Conservation (phyloP, 2,329 filamentous ascomycete genomes). For the Didymella exigua region DNA sequence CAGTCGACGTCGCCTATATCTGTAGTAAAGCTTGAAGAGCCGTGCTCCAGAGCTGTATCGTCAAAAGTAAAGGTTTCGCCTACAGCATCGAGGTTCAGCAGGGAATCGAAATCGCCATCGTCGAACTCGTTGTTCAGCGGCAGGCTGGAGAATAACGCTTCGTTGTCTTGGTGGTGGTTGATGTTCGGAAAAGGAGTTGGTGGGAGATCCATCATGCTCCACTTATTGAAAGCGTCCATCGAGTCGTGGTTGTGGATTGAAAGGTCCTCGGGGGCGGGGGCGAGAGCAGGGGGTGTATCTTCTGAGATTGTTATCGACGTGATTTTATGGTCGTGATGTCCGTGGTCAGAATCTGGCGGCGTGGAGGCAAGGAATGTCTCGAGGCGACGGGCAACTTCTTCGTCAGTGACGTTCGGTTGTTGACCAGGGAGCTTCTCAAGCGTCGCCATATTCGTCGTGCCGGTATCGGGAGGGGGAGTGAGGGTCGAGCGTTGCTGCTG, state of each 20-base stretch:
- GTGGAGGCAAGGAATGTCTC: slow-evolving; percentile 58
- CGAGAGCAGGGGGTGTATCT: slow-evolving; percentile 21
- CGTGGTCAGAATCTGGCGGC: slow-evolving; percentile 53
- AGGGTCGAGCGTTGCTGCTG: slow-evolving; percentile 36
- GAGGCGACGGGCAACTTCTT: slow-evolving; percentile 54
- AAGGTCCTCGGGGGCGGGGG: slow-evolving; percentile 13
- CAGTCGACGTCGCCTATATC: slow-evolving; percentile 24
- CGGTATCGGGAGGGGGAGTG: slow-evolving; percentile 50
- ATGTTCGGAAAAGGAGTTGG: slow-evolving; percentile 32
- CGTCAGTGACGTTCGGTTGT: slow-evolving; percentile 48
- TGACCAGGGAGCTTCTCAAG: slow-evolving; percentile 38
- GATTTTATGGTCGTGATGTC: slow-evolving; percentile 38
- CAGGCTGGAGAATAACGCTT: slow-evolving; percentile 43
- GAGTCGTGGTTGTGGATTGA: not conserved
- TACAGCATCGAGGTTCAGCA: slow-evolving; percentile 50
- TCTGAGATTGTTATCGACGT: slow-evolving; percentile 38
- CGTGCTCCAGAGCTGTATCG: slow-evolving; percentile 29
- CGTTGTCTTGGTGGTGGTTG: slow-evolving; percentile 44
- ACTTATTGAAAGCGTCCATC: slow-evolving; percentile 24
- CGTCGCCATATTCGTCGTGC: slow-evolving; percentile 42
- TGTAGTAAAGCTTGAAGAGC: slow-evolving; percentile 7
- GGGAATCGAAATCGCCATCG: slow-evolving; percentile 48
- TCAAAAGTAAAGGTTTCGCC: slow-evolving; percentile 47
- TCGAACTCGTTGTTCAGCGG: slow-evolving; percentile 48
- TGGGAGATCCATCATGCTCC: slow-evolving; percentile 25